Conservation (phyloP, 805 yeast species). For the Saccharomyces mikatae region DNA sequence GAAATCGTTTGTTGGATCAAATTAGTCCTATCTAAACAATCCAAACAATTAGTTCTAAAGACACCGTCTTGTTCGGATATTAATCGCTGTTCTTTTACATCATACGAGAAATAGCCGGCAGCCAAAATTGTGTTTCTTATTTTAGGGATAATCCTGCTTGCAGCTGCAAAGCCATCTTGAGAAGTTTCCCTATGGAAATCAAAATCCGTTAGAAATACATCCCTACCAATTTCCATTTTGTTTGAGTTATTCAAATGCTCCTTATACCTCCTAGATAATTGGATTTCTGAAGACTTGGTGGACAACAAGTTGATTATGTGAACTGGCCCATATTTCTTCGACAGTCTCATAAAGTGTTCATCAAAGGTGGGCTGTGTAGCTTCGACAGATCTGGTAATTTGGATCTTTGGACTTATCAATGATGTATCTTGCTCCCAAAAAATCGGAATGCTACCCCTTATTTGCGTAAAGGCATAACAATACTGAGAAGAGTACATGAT, state of each 20-base stretch:
- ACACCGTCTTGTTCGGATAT: slow-evolving; percentile 79
- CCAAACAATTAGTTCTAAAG: slow-evolving; percentile 87
- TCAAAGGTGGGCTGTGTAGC: slow-evolving; percentile 89
- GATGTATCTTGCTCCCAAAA: slow-evolving; percentile 98
- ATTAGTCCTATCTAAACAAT: slow-evolving; percentile 90
- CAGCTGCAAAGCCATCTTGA: slow-evolving; percentile 79
- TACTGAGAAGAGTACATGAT: slow-evolving; percentile 48
- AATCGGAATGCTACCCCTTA: slow-evolving; percentile 89
- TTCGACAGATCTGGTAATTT: slow-evolving; percentile 76
- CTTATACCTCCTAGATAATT: slow-evolving; percentile 57
- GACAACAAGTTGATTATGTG: slow-evolving; percentile 81
- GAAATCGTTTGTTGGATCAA: slow-evolving; percentile 80
- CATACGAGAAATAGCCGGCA: slow-evolving; percentile 78
- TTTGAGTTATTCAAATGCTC: slow-evolving; percentile 44
- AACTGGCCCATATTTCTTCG: slow-evolving; percentile 73
- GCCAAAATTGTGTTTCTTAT: slow-evolving; percentile 58
- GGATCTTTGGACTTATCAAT: slow-evolving; percentile 77
- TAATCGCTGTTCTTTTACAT: slow-evolving; percentile 43
- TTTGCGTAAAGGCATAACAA: slow-evolving; percentile 72
- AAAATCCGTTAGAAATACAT: slow-evolving; percentile 62
- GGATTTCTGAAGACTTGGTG: slow-evolving; percentile 67
- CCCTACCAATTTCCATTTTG: slow-evolving; percentile 20
- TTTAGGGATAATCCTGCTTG: slow-evolving; percentile 56
- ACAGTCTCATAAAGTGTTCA: slow-evolving; percentile 64
- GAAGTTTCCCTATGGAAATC: slow-evolving; percentile 92